phyloP scores from a whole-genome alignment of 371 early-diverging fungal genomes.

The Cokeromyces recurvatus region DNA sequence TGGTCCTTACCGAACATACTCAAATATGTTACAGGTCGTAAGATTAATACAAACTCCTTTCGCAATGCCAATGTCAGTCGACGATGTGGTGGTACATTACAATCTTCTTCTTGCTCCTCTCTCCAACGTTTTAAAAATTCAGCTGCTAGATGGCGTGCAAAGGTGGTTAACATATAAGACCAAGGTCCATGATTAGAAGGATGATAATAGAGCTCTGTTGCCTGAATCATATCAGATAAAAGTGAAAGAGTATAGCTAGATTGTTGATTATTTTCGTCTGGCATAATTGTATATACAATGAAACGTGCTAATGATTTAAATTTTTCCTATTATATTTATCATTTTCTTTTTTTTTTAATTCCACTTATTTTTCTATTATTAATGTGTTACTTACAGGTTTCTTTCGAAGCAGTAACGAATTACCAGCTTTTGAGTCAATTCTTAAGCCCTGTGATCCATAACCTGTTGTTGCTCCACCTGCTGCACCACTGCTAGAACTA shows the following conservation, averaged over 20 bases:
- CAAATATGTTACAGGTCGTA: conserved; percentile 53
- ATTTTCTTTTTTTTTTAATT: neutral
- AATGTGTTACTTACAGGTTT: conserved; percentile 26
- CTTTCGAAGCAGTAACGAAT: conserved; percentile 37
- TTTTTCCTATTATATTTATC: conserved; percentile 38
- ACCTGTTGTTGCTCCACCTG: conserved; percentile 35
- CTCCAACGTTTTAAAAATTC: conserved; percentile 69
- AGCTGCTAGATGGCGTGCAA: conserved; percentile 55
- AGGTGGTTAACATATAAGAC: conserved; percentile 63
- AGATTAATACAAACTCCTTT: conserved; percentile 53
- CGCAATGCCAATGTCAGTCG: conserved; percentile 56
- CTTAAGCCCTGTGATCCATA: conserved; percentile 26
- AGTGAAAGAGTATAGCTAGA: conserved; percentile 46
- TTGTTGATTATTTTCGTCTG: conserved; percentile 28
- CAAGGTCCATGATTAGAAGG: conserved; percentile 87
- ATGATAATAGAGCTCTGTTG: conserved; percentile 83
- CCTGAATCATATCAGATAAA: conserved; percentile 72
- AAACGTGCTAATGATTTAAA: conserved; percentile 67
- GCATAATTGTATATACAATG: conserved; percentile 72
- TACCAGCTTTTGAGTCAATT: conserved; percentile 40
- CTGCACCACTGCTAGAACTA: conserved; percentile 24
- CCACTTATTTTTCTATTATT: neutral
- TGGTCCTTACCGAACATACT: conserved; percentile 85
- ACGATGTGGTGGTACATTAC: conserved; percentile 53
- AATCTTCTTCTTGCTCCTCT: conserved; percentile 50